phyloP scores from a whole-genome alignment of 2,329 filamentous ascomycete genomes.

The Epichloe elymi region DNA sequence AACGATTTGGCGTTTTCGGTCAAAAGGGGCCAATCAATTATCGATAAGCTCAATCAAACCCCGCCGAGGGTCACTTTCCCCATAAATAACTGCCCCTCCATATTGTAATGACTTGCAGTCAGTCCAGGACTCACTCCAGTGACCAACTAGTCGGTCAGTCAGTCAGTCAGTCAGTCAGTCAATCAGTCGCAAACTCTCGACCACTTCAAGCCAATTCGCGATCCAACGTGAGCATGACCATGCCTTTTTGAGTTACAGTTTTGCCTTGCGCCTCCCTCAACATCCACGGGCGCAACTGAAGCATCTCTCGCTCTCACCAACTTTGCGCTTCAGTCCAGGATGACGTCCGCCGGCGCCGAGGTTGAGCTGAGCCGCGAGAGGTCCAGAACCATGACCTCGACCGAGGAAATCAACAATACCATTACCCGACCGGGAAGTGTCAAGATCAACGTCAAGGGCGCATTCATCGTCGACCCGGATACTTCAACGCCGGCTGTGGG shows the following conservation, averaged over 20 bases:
- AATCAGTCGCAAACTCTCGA: background rate
- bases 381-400: constrained; percentile 28
- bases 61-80: background rate
- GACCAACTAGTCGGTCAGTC: no score
- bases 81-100: no score
- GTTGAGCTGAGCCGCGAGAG: background rate
- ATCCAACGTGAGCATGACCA: constrained; percentile 2
- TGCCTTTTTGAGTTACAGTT: background rate
- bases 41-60: constrained; percentile 3
- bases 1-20: background rate
- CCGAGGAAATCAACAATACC: constrained; percentile 43
- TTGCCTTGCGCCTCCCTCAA: background rate
- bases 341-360: constrained; percentile 6
- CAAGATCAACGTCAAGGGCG: constrained; percentile 91
- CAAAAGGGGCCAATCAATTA: constrained; percentile 1
- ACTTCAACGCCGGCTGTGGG: constrained; percentile 35
- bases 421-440: constrained; percentile 57
- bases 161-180: no score
- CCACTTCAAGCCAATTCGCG: background rate
- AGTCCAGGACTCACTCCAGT: no score
- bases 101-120: no score
- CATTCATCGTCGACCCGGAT: constrained; percentile 88
- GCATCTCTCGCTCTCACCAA: background rate
- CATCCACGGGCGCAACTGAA: background rate
- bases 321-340: constrained; percentile 3